Conservation (phyloP, 768 basidiomycete species). For the Paxillus ammoniavirescens region DNA sequence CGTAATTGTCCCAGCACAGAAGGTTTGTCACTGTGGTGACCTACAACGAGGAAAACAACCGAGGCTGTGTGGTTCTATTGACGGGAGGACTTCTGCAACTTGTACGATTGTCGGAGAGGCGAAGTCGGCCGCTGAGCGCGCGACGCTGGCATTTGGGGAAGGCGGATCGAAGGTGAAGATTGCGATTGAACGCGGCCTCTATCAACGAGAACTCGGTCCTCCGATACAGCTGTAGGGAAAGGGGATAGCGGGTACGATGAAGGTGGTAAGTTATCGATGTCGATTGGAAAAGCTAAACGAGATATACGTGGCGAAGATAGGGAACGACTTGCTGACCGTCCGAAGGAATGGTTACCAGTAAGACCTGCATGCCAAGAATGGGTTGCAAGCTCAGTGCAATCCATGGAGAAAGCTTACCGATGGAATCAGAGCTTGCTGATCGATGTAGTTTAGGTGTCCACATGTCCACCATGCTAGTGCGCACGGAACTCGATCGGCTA, state of each 20-base stretch:
- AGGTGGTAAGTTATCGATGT: neutral
- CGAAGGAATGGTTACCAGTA: neutral
- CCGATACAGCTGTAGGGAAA: slow-evolving; percentile 14
- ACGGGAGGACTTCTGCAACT: neutral
- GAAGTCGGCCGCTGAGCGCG: neutral
- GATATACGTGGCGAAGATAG: neutral
- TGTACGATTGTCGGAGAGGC: neutral
- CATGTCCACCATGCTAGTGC: slow-evolving; percentile 33
- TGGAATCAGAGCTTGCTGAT: slow-evolving; percentile 4
- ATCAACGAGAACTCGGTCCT: neutral
- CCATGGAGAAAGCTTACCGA: slow-evolving; percentile 4
- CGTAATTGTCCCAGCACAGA: too few species aligned
- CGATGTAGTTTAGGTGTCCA: slow-evolving; percentile 32
- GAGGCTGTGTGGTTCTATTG: neutral
- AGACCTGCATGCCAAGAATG: neutral
- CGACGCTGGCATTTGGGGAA: neutral
- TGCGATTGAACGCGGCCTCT: neutral
- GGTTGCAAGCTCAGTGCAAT: neutral
- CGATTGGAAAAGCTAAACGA: neutral
- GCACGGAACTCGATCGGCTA: slow-evolving; percentile 13
- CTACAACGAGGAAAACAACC: too few species aligned
- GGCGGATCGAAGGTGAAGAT: neutral
- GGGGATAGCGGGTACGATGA: neutral
- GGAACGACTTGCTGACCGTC: neutral
- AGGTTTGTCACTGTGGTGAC: too few species aligned